Evolutionary conservation across 2,329 filamentous ascomycete genomes (phyloP).

Genomic region (Penicillium oxalicum): DNA sequence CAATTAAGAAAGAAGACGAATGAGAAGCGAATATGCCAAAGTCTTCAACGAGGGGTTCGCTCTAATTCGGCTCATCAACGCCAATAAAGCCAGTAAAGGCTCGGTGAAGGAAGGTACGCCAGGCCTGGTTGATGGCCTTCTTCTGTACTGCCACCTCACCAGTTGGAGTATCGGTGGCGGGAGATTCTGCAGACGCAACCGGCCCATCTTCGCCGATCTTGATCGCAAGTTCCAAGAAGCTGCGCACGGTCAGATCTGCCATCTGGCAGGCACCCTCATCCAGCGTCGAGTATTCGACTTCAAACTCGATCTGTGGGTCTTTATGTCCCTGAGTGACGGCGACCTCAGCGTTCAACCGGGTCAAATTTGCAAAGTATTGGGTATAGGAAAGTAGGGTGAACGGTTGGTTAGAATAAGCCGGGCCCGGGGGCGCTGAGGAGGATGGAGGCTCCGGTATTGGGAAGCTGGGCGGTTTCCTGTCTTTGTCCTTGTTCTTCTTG

Average conservation of each 20-base stretch:
- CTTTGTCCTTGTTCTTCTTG: conserved; percentile 41
- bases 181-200: conserved; percentile 18
- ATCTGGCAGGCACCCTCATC: conserved; percentile 69
- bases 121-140: conserved; percentile 43
- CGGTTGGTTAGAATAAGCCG: conserved; percentile 81
- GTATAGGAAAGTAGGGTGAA: conserved; percentile 74
- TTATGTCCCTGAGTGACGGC: conserved; percentile 47
- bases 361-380: conserved; percentile 94
- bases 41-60: background rate
- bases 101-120: conserved; percentile 69
- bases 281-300: conserved; percentile 76
- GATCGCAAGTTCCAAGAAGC: conserved; percentile 71
- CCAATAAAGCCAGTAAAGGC: conserved; percentile 73
- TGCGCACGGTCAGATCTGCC: conserved; percentile 76
- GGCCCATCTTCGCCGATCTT: conserved; percentile 57
- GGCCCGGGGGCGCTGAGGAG: conserved; percentile 68
- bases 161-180: conserved; percentile 20
- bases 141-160: conserved; percentile 21
- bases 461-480: conserved; percentile 54
- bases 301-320: conserved; percentile 56
- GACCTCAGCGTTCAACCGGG: conserved; percentile 72
- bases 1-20: too few relatives aligned
- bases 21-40: too few relatives aligned
- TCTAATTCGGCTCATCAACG: conserved; percentile 55
- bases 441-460: conserved; percentile 66